phyloP scores from a whole-genome alignment of 176 grass and related monocot species.

The Panicum miliaceum region DNA sequence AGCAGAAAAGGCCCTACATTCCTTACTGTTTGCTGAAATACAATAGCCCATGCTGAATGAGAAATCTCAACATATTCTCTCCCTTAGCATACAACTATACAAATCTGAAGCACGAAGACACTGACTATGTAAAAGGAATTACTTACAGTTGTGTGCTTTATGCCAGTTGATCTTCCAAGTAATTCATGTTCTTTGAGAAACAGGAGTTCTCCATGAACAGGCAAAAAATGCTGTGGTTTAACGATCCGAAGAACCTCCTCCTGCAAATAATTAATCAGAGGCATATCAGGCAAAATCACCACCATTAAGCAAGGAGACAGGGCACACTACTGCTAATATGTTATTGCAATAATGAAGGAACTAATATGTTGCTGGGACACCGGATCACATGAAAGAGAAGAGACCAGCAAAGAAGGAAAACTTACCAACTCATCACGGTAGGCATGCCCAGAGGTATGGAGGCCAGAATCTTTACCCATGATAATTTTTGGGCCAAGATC shows the following conservation, averaged over 20 bases:
- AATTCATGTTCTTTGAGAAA: conserved; percentile 98
- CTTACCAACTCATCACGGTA: conserved; percentile 89
- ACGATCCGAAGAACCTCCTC: conserved; percentile 98
- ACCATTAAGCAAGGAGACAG: conserved; percentile 22
- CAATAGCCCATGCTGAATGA: neutral
- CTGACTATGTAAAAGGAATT: conserved; percentile 18
- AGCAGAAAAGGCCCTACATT: neutral
- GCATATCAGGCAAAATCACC: conserved; percentile 1
- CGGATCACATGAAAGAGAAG: conserved; percentile 28
- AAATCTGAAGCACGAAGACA: conserved; percentile 17
- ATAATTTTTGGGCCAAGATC: conserved; percentile 91
- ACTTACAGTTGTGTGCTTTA: conserved; percentile 97
- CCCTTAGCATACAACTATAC: conserved; percentile 21
- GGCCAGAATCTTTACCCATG: conserved; percentile 93
- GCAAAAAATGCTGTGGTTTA: conserved; percentile 98
- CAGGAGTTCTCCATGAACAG: conserved; percentile 95
- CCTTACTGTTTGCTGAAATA: conserved; percentile 9
- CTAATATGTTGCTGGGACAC: neutral
- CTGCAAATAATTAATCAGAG: conserved; percentile 61
- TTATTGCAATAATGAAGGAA: conserved; percentile 30
- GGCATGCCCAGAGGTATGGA: conserved; percentile 94
- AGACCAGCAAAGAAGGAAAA: conserved; percentile 28
- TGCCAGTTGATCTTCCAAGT: conserved; percentile 95
- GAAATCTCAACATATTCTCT: neutral
- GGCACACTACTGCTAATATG: neutral